These are phyloP conservation scores for Vinca major DNA, from an alignment of 305 asterid genomes.

Conservation along the genomic window DNA sequence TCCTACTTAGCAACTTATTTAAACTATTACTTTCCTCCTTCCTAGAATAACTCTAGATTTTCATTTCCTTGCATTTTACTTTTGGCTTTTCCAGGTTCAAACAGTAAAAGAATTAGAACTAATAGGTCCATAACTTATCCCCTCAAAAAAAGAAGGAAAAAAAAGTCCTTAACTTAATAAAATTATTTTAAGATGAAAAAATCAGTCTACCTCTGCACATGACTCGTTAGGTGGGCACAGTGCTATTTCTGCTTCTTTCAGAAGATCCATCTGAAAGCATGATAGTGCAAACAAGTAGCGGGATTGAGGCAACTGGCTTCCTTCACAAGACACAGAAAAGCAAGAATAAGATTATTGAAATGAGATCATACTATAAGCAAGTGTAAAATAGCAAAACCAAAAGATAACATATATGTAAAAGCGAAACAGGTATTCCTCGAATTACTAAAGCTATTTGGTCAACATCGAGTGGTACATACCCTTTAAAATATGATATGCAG, in stretches of 20 bases:
- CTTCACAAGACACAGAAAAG: slow-evolving; percentile 35
- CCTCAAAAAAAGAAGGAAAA: too few species aligned
- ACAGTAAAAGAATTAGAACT: not conserved
- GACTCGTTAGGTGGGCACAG: slow-evolving; percentile 61
- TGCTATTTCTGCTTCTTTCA: slow-evolving; percentile 80
- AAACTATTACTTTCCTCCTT: not conserved
- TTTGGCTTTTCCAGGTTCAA: not conserved
- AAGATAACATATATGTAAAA: not conserved
- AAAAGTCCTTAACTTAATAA: not conserved
- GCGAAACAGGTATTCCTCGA: not conserved
- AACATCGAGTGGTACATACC: slow-evolving; percentile 35
- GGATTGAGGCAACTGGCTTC: slow-evolving; percentile 65
- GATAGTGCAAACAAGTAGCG: slow-evolving; percentile 97
- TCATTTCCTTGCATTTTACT: not conserved
- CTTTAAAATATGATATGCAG: slow-evolving; percentile 77
- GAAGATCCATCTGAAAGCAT: slow-evolving; percentile 91
- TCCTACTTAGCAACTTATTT: not conserved
- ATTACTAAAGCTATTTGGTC: slow-evolving; percentile 4
- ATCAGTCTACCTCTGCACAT: slow-evolving; percentile 46
- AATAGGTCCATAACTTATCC: not conserved
- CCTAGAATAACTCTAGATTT: not conserved
- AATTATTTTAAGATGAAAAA: slow-evolving; percentile 4
- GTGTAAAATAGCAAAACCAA: not conserved
- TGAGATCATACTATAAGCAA: slow-evolving; percentile 14
- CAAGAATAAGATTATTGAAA: slow-evolving; percentile 13